phyloP scores from a whole-genome alignment of 2,329 filamentous ascomycete genomes.

The Sclerotinia minor region DNA sequence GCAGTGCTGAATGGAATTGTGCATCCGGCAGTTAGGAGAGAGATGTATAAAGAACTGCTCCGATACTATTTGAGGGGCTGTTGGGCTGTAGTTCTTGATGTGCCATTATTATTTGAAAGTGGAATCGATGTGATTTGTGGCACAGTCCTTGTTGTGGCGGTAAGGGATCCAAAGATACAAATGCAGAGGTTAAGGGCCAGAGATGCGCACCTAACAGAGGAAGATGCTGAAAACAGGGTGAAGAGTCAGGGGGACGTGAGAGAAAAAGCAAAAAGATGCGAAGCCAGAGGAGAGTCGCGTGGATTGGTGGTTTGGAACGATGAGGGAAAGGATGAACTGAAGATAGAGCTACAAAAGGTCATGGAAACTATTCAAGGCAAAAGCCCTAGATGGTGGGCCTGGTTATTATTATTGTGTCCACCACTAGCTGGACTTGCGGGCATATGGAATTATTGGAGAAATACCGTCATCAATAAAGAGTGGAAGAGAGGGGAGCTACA shows the following conservation, averaged over 20 bases:
- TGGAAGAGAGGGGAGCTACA: conserved; percentile 65
- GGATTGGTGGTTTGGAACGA: conserved; percentile 94
- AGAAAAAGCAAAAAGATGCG: conserved; percentile 75
- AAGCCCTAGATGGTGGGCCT: conserved; percentile 68
- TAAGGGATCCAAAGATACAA: conserved; percentile 76
- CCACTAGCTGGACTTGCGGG: conserved; percentile 70
- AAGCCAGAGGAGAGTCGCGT: conserved; percentile 61
- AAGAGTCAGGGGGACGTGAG: conserved; percentile 82
- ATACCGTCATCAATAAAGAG: conserved; percentile 65
- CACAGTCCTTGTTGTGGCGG: conserved; percentile 81
- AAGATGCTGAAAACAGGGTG: conserved; percentile 86
- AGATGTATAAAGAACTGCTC: conserved; percentile 77
- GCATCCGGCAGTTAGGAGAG: conserved; percentile 82
- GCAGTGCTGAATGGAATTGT: conserved; percentile 84
- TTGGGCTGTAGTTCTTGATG: conserved; percentile 90
- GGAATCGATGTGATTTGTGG: conserved; percentile 84
- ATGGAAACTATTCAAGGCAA: conserved; percentile 60
- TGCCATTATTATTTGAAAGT: conserved; percentile 89
- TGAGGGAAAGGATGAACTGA: conserved; percentile 67
- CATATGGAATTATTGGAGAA: conserved; percentile 71
- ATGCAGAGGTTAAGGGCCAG: conserved; percentile 74
- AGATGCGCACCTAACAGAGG: conserved; percentile 74
- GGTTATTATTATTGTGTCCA: conserved; percentile 66
- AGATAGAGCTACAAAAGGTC: conserved; percentile 63
- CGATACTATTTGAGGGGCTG: conserved; percentile 70